Base-by-base conservation (phyloP, 106 monocot genomes). In the Dendrobium nobile region DNA sequence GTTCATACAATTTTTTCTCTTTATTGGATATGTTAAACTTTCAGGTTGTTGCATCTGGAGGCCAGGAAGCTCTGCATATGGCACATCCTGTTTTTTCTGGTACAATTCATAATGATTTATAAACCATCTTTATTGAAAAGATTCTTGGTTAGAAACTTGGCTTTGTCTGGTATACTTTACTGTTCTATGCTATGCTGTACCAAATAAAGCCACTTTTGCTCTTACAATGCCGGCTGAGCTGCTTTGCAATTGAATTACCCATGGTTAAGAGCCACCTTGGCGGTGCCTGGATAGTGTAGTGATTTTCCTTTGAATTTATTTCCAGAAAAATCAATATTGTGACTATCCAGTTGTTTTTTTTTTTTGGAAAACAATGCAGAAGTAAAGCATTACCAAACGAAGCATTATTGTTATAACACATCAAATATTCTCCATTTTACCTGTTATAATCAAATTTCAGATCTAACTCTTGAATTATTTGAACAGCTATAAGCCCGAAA, bases 31-130 rank as follows among this genome's bases (percentile, higher is more conserved):
- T 79, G 22, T 75, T 31, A 42, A 37, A 41, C 79, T 27, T 61
- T 48, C 80, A 95, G 95, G 87, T 88, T 79, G 77, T 85, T 79
- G 89, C 88, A 84, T 95, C 93, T 77, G 95, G 95, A 74, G 84
- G 79, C 26, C 78, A 85, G 51, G 86, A 84, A 18, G 78, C 85
- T 54, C 15, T 88, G 13, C 82, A 84, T 58, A 79, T 59, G 77
- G 81, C 86, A n/a, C 77, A 78, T 70, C 84, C 81, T 82, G 81
- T 94, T 75, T 81, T 98, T 51, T 84, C 90, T 80, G 92, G 97
- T 94, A 90, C 10, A 27, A 77, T 75, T 74, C 10, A 22, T 54
- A 20, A n/a, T 61, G 33, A 43, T 19, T 17, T 31, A 22, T 31
- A 33, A 59, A 67, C 37, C 15, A 28, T 47, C 8, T 82, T 59